Percentiles rank a stretch among this genome's conserved stretches.
phyloP scores from a whole-genome alignment of 2,329 filamentous ascomycete genomes.

The Alternaria sp. region DNA sequence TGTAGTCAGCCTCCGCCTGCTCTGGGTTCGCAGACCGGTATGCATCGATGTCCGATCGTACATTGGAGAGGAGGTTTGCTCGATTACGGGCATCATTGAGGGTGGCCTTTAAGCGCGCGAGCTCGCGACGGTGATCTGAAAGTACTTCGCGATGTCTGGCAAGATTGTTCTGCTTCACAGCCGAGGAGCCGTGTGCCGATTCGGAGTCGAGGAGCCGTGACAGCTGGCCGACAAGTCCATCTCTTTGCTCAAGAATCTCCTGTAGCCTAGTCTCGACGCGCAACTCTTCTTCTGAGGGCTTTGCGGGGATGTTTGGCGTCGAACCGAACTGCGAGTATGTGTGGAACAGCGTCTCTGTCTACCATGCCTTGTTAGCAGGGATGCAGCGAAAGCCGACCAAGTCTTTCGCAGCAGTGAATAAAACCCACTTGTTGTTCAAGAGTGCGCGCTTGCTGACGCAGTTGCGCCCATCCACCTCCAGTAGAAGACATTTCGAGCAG shows the following conservation, averaged over 20 bases:
- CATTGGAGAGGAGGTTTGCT: slow-evolving; percentile 88
- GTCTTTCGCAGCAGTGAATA: slow-evolving; percentile 17
- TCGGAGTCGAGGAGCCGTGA: slow-evolving; percentile 92
- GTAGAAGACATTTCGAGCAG: slow-evolving; percentile 49
- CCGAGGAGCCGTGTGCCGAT: slow-evolving; percentile 83
- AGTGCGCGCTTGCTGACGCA: slow-evolving; percentile 88
- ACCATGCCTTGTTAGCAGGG: slow-evolving; percentile 36
- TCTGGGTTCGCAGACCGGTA: slow-evolving; percentile 85
- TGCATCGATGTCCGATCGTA: slow-evolving; percentile 89
- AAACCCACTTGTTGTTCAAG: slow-evolving; percentile 84
- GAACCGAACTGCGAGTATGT: slow-evolving; percentile 91
- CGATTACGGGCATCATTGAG: slow-evolving; percentile 83
- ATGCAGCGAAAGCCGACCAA: slow-evolving; percentile 19
- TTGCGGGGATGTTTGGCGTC: slow-evolving; percentile 78
- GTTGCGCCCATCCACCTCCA: slow-evolving; percentile 79
- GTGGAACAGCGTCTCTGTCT: slow-evolving; percentile 87
- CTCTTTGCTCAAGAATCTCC: slow-evolving; percentile 89
- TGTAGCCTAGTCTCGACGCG: slow-evolving; percentile 82
- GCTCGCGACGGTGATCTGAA: slow-evolving; percentile 83
- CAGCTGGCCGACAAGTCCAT: slow-evolving; percentile 82
- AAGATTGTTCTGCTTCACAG: slow-evolving; percentile 97
- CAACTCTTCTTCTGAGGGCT: slow-evolving; percentile 85
- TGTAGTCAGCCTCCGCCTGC: slow-evolving; percentile 91
- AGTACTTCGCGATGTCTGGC: slow-evolving; percentile 91
- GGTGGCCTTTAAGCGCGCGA: slow-evolving; percentile 75